Conservation (phyloP, 768 basidiomycete genomes). For the Nidularia sp. region DNA sequence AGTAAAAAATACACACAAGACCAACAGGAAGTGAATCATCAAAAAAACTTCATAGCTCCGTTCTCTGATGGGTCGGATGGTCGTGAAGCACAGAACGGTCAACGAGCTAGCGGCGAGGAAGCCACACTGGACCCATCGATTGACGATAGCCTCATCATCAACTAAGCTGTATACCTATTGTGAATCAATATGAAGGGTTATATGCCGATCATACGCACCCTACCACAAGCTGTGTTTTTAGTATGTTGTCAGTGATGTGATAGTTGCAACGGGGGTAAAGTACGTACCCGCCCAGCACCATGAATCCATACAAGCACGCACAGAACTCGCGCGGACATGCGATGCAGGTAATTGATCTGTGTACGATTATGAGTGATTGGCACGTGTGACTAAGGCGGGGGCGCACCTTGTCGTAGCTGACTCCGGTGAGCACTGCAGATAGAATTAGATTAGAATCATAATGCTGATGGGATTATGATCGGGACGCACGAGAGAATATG, state of each 20-base stretch:
- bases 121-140: constrained; percentile 29
- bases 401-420: constrained; percentile 39
- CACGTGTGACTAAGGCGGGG: neutral
- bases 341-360: constrained; percentile 42
- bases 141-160: constrained; percentile 11
- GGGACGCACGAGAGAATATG: constrained; percentile 28
- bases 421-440: constrained; percentile 42
- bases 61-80: constrained; percentile 43
- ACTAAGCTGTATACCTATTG: constrained; percentile 5
- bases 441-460: neutral
- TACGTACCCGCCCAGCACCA: constrained; percentile 35
- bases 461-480: neutral
- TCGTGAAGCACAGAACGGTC: constrained; percentile 38
- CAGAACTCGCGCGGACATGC: constrained; percentile 42
- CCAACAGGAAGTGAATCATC: constrained; percentile 38
- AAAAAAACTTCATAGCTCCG: constrained; percentile 51
- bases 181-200: neutral
- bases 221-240: neutral
- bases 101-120: constrained; percentile 33
- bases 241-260: neutral
- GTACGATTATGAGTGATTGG: neutral
- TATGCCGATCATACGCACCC: neutral
- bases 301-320: constrained; percentile 48
- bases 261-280: neutral
- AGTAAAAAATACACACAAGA: constrained; percentile 19